These are phyloP conservation scores for Alternaria longipes DNA, from an alignment of 2,329 filamentous ascomycete genomes.

Conservation along the genomic window DNA sequence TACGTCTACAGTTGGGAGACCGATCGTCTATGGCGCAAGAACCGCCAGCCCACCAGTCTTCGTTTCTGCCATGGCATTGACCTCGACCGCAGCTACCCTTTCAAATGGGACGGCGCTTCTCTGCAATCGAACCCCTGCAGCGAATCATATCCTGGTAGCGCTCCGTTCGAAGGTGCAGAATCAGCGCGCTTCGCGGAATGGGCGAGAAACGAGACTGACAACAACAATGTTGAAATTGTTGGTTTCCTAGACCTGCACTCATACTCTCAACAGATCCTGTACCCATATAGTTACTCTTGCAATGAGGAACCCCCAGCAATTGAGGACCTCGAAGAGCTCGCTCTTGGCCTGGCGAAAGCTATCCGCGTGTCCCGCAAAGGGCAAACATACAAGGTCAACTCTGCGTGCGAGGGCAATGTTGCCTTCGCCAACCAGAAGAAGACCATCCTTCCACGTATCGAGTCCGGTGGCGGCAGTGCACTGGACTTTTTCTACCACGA, in stretches of 20 bases:
- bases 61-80: conserved; percentile 88
- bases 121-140: conserved; percentile 81
- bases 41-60: conserved; percentile 81
- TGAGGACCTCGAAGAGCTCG: conserved; percentile 92
- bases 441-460: conserved; percentile 64
- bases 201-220: conserved; percentile 79
- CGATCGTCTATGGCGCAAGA: conserved; percentile 95
- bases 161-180: conserved; percentile 85
- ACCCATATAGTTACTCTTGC: conserved; percentile 91
- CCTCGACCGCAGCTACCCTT: conserved; percentile 86
- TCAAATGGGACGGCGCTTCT: conserved; percentile 78
- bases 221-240: conserved; percentile 78
- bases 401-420: conserved; percentile 85
- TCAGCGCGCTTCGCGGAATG: conserved; percentile 78
- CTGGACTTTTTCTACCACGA: conserved; percentile 97
- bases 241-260: conserved; percentile 91
- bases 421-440: conserved; percentile 48
- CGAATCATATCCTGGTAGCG: conserved; percentile 85
- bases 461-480: conserved; percentile 82
- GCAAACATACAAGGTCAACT: conserved; percentile 71
- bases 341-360: conserved; percentile 85
- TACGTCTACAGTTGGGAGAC: conserved; percentile 93
- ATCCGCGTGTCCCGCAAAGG: conserved; percentile 83
- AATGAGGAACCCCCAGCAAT: conserved; percentile 78
- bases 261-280: conserved; percentile 94